A percentile compares a stretch with the other conserved stretches of the same genome.
These are phyloP conservation scores for Botryosphaeria dothidea DNA, from an alignment of 2,329 filamentous ascomycete genomes.

Conservation along the genomic window DNA sequence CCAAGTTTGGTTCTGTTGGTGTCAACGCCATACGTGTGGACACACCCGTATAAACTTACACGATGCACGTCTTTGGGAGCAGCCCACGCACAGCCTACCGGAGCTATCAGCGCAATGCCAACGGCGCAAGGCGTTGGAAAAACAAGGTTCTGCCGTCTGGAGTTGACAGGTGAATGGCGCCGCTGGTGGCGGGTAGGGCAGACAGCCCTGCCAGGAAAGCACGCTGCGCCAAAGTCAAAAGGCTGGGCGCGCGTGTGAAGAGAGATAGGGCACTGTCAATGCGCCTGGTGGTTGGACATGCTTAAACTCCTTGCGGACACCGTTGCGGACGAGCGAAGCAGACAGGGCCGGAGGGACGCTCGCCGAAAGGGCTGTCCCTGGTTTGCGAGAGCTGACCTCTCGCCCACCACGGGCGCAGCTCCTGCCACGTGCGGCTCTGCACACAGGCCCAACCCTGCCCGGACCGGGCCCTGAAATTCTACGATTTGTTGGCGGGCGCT, in stretches of 20 bases:
- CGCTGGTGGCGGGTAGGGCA: not conserved
- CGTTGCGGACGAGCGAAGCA: not conserved
- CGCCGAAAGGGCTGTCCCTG: not conserved
- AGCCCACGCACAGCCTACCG: not conserved
- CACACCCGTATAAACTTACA: no score
- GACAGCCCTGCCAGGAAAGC: not conserved
- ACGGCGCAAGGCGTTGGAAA: not conserved
- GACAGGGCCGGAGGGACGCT: not conserved
- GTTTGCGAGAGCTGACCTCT: not conserved
- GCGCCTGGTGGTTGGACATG: not conserved
- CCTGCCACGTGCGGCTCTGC: not conserved
- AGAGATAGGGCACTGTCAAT: not conserved
- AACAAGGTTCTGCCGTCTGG: not conserved
- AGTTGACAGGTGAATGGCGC: not conserved
- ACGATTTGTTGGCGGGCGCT: not conserved
- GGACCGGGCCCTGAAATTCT: not conserved
- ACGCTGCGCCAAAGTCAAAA: not conserved
- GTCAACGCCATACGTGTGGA: no score
- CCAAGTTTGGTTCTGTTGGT: no score
- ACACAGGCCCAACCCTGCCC: not conserved
- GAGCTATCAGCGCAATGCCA: not conserved
- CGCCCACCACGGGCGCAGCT: not conserved
- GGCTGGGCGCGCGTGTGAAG: not conserved
- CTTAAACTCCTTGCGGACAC: not conserved
- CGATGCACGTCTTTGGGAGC: not conserved